These are phyloP conservation scores for Colletotrichum melonis DNA, from an alignment of 2,329 filamentous ascomycete genomes.

Conservation along the genomic window DNA sequence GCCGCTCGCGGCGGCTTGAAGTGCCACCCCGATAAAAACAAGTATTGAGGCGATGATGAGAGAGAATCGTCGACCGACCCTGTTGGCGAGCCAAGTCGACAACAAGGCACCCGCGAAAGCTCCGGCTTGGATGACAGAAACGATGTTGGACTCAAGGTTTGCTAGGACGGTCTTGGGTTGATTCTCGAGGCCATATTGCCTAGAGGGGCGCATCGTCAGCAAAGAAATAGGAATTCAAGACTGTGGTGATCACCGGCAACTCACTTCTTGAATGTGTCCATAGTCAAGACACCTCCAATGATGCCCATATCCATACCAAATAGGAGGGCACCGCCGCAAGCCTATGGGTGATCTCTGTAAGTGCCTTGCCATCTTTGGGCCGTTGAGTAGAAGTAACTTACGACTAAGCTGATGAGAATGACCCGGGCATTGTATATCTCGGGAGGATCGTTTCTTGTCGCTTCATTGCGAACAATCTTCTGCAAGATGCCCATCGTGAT, in stretches of 20 bases:
- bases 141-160: slow-evolving; percentile 43
- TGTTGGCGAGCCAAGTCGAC: slow-evolving; percentile 65
- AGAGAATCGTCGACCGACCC: slow-evolving; percentile 62
- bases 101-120: slow-evolving; percentile 66
- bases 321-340: slow-evolving; percentile 34
- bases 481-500: slow-evolving; percentile 26
- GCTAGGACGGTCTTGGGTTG: slow-evolving; percentile 20
- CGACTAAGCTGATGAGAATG: no score
- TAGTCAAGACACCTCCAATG: slow-evolving; percentile 42
- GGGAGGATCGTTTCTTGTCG: slow-evolving; percentile 34
- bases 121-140: slow-evolving; percentile 63
- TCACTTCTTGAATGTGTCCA: slow-evolving; percentile 39
- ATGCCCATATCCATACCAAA: slow-evolving; percentile 42
- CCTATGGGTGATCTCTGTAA: no score
- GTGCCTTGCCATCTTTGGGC: no score
- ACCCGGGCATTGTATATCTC: slow-evolving; percentile 34
- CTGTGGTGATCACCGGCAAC: not conserved
- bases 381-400: no score
- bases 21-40: slow-evolving; percentile 62
- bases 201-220: slow-evolving; percentile 29
- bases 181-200: slow-evolving; percentile 32
- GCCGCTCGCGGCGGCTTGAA: slow-evolving; percentile 46
- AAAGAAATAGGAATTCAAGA: slow-evolving; percentile 16
- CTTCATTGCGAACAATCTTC: slow-evolving; percentile 34
- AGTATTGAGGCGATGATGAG: slow-evolving; percentile 59